phyloP scores from a whole-genome alignment of 176 grass and related monocot species.

The Phoenix roebelenii region DNA sequence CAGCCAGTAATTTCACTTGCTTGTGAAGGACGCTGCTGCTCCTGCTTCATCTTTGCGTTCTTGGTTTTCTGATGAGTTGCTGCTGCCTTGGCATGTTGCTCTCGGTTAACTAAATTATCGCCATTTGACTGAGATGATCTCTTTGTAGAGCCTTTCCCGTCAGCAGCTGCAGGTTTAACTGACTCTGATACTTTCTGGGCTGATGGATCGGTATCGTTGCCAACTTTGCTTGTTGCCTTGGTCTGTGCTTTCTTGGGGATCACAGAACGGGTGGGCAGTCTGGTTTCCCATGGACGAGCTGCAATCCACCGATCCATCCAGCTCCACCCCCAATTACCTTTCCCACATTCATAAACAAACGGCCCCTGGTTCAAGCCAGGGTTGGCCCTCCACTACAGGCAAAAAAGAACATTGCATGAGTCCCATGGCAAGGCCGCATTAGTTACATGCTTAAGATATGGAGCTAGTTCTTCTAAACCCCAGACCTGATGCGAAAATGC shows the following conservation, averaged over 20 bases:
- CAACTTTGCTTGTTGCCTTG: slow-evolving; percentile 35
- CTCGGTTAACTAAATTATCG: neutral
- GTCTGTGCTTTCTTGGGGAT: slow-evolving; percentile 30
- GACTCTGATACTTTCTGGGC: slow-evolving; percentile 35
- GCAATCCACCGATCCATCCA: slow-evolving; percentile 93
- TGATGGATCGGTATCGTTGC: slow-evolving; percentile 29
- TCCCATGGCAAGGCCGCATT: too few species aligned
- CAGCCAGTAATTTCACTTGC: neutral
- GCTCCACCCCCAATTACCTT: slow-evolving; percentile 90
- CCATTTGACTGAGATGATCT: neutral
- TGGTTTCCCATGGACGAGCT: slow-evolving; percentile 81
- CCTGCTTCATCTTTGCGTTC: neutral
- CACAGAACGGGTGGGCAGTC: slow-evolving; percentile 31
- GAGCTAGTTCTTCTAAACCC: neutral
- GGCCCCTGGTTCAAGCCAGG: slow-evolving; percentile 52
- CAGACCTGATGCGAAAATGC: slow-evolving; percentile 92
- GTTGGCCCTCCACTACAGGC: slow-evolving; percentile 76
- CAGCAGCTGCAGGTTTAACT: slow-evolving; percentile 32
- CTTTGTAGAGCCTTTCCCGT: slow-evolving; percentile 37
- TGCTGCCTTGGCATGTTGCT: neutral
- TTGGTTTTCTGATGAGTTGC: neutral
- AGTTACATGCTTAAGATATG: neutral
- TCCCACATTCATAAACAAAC: slow-evolving; percentile 63
- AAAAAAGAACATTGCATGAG: too few species aligned
- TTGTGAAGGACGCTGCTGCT: neutral